Evolutionary conservation across 2,329 filamentous ascomycete species (phyloP), one percentile per base, ranked within the genome.

Genomic region (Aspergillus novofumigatus): DNA sequence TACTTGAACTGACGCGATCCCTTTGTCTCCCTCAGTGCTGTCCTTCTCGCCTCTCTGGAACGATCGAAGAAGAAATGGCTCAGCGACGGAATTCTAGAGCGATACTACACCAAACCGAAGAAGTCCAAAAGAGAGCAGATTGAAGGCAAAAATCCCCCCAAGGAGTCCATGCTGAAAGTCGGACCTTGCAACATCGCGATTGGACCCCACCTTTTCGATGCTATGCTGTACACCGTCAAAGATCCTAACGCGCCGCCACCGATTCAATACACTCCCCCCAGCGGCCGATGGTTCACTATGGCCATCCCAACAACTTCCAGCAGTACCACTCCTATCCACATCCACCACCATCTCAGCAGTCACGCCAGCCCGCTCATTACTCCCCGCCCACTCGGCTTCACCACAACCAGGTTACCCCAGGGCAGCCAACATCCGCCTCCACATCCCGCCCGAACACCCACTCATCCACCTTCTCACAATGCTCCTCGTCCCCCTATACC

Each of bases 161-260:
- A 80, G 68, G 74, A 83, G 41, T 78, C 79, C 5, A 83, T 84
- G 77, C 70, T 76, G 9, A 81, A 79, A 64, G 72, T 85, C 35
- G 85, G 85, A 49, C 76, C 79, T 57, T 85, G 83, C 63, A 80
- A 82, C 55, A 77, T 88, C 52, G 80, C 82, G 35, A 81, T 87
- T 51, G 85, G 86, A 59, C 85, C 85, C 51, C 84, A 87, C 70
- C 81, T 83, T 7, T 85, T 87, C 61, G 82, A 85, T 59, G 82
- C 81, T 20, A 78, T 80, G 62, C 73, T 85, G 25, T 85, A 81
- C 65, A 78, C 79, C 14, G 81, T 84, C 50, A 81, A 82, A 61
- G 80, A 82, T 52, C 74, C 76, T 47, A 73, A 73, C 55, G 67
- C 71, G 29, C 73, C 72, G 48, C 71, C 71, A 10, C 67, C 69